phyloP scores from a whole-genome alignment of 257 asterid species.

The Coffea eugenioides region DNA sequence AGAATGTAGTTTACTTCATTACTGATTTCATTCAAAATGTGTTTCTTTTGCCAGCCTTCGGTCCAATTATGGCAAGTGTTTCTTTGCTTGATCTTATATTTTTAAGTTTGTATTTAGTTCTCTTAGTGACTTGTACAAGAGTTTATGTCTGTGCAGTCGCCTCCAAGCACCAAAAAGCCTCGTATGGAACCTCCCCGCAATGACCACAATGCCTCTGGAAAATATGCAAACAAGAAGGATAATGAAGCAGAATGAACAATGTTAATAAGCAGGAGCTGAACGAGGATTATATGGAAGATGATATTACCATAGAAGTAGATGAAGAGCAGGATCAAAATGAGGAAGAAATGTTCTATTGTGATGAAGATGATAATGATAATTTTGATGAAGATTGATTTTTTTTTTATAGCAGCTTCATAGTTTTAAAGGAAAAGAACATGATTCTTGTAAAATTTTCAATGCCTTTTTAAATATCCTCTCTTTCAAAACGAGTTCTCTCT shows the following conservation, averaged over 20 bases:
- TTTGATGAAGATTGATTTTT: neutral
- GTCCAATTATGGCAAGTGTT: neutral
- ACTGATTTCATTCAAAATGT: neutral
- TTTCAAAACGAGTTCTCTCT: no score
- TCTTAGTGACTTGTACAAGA: neutral
- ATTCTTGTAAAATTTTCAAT: no score
- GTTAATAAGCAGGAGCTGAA: neutral
- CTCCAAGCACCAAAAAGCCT: slow-evolving; percentile 1
- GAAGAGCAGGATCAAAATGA: slow-evolving; percentile 2
- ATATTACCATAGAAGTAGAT: neutral
- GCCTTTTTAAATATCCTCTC: neutral
- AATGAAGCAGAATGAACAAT: slow-evolving; percentile 7
- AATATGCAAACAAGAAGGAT: slow-evolving; percentile 2
- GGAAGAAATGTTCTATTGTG: slow-evolving; percentile 16
- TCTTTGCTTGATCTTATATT: neutral
- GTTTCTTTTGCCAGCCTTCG: neutral
- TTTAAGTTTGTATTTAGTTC: neutral
- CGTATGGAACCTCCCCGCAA: slow-evolving; percentile 1
- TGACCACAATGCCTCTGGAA: neutral
- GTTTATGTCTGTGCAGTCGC: slow-evolving; percentile 9
- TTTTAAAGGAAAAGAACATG: neutral
- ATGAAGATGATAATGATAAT: slow-evolving; percentile 13
- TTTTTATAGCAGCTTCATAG: neutral
- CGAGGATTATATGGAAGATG: neutral
- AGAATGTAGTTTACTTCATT: neutral